Evolutionary conservation across 495 filamentous ascomycete species (phyloP).

Genomic region (Annulohypoxylon bovei): DNA sequence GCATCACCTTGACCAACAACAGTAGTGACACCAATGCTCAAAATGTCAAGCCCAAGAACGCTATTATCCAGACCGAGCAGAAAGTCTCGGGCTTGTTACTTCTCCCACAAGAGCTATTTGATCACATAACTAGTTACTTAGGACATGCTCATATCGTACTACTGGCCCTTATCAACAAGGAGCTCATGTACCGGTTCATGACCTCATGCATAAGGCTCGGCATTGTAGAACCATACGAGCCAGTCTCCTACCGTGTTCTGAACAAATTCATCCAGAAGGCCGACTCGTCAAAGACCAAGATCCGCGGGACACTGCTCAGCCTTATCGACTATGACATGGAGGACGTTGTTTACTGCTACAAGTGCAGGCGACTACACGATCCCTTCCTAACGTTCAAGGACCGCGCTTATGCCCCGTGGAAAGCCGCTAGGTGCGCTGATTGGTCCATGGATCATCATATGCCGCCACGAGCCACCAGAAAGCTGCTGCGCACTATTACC

Average conservation of each 20-base stretch:
- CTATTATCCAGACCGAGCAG: not conserved
- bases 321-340: constrained; percentile 33
- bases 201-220: constrained; percentile 6
- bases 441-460: constrained; percentile 40
- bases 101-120: constrained; percentile 40
- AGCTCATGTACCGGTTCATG: constrained; percentile 34
- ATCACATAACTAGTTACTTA: constrained; percentile 31
- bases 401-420: constrained; percentile 21
- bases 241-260: constrained; percentile 10
- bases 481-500: constrained; percentile 35
- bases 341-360: constrained; percentile 37
- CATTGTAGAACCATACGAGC: not conserved
- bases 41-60: not conserved
- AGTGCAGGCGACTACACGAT: constrained; percentile 34
- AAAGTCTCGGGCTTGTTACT: constrained; percentile 15
- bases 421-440: constrained; percentile 26
- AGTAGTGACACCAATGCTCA: constrained; percentile 6
- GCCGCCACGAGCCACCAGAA: constrained; percentile 37
- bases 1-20: constrained; percentile 8
- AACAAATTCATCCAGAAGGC: constrained; percentile 19
- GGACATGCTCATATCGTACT: constrained; percentile 12
- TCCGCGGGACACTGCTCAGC: constrained; percentile 29
- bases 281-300: constrained; percentile 20
- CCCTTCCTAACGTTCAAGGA: constrained; percentile 34
- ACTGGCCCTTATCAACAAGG: constrained; percentile 40